These are phyloP conservation scores for Solanum rostratum DNA, from an alignment of 257 asterid genomes.

Conservation along the genomic window DNA sequence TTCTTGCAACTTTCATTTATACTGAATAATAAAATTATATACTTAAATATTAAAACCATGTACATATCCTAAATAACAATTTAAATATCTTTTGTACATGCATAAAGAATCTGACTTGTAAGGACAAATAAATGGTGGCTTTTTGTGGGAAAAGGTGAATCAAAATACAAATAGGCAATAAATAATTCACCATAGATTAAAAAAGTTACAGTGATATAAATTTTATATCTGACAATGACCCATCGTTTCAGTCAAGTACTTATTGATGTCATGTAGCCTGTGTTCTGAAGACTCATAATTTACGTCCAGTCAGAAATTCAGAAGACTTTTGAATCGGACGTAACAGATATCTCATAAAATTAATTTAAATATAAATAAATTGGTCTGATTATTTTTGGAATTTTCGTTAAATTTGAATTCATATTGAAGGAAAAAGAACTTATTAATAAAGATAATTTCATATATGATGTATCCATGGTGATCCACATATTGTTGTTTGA, in stretches of 20 bases:
- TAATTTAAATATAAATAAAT: too few species aligned
- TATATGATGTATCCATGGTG: too few species aligned
- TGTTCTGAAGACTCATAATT: neutral
- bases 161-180: neutral
- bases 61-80: neutral
- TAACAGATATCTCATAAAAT: too few species aligned
- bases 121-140: neutral
- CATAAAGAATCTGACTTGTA: neutral
- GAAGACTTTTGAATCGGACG: neutral
- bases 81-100: neutral
- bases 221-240: neutral
- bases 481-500: too few species aligned
- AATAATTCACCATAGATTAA: neutral
- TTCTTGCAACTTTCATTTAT: neutral
- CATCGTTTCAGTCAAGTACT: conserved; percentile 1
- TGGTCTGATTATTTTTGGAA: too few species aligned
- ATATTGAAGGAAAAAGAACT: too few species aligned
- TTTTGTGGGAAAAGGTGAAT: neutral
- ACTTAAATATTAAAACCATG: neutral
- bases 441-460: too few species aligned
- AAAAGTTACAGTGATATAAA: neutral
- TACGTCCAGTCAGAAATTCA: neutral
- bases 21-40: neutral
- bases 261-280: neutral
- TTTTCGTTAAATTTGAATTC: too few species aligned